Percentiles rank a stretch among this genome's conserved stretches.
phyloP scores from a whole-genome alignment of 2,329 filamentous ascomycete genomes.

The Exophiala bonariae region DNA sequence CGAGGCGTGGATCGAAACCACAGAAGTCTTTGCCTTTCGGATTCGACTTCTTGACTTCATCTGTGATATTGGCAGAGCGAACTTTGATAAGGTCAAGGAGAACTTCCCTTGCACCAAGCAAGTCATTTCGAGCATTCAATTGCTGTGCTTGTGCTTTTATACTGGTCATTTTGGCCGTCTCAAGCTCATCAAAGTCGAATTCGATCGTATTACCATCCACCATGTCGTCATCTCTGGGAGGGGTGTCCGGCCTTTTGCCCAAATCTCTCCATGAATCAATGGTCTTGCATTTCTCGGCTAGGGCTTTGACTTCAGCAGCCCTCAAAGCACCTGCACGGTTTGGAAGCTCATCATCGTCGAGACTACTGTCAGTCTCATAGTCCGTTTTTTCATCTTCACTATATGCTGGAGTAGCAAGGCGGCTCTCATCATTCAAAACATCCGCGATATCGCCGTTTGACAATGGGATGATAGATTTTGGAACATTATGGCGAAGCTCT shows the following conservation, averaged over 20 bases:
- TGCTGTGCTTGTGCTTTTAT: slow-evolving; percentile 36
- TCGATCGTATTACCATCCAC: too few species aligned
- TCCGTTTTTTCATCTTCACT: slow-evolving; percentile 32
- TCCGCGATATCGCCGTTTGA: slow-evolving; percentile 13
- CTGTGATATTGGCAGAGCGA: slow-evolving; percentile 42
- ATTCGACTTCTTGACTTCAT: slow-evolving; percentile 44
- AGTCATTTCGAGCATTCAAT: slow-evolving; percentile 38
- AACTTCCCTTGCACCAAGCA: slow-evolving; percentile 42
- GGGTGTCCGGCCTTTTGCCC: slow-evolving; percentile 29
- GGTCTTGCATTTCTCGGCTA: slow-evolving; percentile 23
- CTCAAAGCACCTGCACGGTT: slow-evolving; percentile 25
- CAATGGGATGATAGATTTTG: slow-evolving; percentile 7
- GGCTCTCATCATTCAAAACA: slow-evolving; percentile 22
- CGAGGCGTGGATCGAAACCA: slow-evolving; percentile 47
- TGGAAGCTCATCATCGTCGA: slow-evolving; percentile 31
- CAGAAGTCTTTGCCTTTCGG: slow-evolving; percentile 51
- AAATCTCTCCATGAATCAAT: slow-evolving; percentile 23
- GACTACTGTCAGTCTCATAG: slow-evolving; percentile 30
- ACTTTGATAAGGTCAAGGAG: slow-evolving; percentile 45
- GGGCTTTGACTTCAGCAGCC: slow-evolving; percentile 27
- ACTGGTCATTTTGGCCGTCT: slow-evolving; percentile 38
- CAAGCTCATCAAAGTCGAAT: slow-evolving; percentile 36
- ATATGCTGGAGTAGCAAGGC: slow-evolving; percentile 28
- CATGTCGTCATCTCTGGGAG: slow-evolving; percentile 26
- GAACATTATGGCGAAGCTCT: slow-evolving; percentile 8